Evolutionary conservation across 2,329 filamentous ascomycete genomes (phyloP), one percentile per base, ranked within the genome.

Genomic region (Diaporthe velutina): DNA sequence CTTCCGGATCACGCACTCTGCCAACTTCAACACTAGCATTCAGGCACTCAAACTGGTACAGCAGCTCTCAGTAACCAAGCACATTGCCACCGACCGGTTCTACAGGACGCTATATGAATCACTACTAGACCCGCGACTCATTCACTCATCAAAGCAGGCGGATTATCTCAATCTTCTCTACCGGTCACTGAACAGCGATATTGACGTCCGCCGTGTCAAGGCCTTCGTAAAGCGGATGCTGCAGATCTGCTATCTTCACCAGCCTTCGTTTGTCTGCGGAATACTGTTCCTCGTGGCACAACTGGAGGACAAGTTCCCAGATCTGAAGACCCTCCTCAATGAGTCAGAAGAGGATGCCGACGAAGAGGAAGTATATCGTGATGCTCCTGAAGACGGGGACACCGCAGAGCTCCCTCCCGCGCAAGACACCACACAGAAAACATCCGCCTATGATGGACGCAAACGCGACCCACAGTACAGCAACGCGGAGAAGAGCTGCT

Each of bases 1-100:
- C 35, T 99, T 98, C 89, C 93, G 92, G 79, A 97, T 99, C 80
- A 98, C 97, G 0, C 97, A 99, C 84, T 98, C 96, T 0, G 95
- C 96, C 73, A 99, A 99, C 84, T 98, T 99, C 89, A 99, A 98
- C 85, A 99, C 97, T 0, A 97, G 95, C 81, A 95, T 99, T 50
- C 97, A 99, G 84, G 96, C 97, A 45, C 90, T 99, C 77, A 93
- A 98, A 85, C 88, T 99, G 64, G 97, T 99, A 78, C 97, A 98
- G 82, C 97, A 98, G 83, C 90, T 99, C 38, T 94, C 95, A 0
- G 88, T 92, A 1, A 91, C 93, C 4, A 95, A 97, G 82, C 93
- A 96, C 79, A 88, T 96, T 71, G 93, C 93, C 6, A 93, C 93
- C 17, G 97, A 99, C 80, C 91, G 97, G 76, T 99, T 98, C 86